A percentile compares a stretch with the other conserved stretches of the same genome.
Evolutionary conservation across 1,284 basidiomycete species (phyloP).

Genomic region (Ceratobasidium sp.): DNA sequence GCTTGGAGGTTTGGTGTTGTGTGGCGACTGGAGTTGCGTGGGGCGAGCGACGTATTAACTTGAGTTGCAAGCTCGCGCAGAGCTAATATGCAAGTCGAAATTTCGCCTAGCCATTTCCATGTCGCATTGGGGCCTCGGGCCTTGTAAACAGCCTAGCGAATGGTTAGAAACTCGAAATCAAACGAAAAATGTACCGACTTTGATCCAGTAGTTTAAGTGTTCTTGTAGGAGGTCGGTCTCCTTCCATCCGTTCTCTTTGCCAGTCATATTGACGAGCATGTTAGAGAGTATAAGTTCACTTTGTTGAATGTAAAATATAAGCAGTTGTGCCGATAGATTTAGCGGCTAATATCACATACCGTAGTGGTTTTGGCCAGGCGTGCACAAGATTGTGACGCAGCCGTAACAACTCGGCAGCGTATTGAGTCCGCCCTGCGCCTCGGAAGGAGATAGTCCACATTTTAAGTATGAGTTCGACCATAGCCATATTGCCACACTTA

Average conservation of each 20-base stretch:
- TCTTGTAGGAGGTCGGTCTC: background rate
- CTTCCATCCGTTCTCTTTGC: background rate
- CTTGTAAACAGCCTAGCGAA: background rate
- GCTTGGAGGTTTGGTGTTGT: constrained; percentile 17
- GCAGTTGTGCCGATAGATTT: no score
- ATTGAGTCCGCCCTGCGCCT: background rate
- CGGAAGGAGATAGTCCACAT: background rate
- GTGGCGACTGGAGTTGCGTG: constrained; percentile 1
- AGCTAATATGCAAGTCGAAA: background rate
- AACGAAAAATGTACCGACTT: background rate
- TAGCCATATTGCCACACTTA: background rate
- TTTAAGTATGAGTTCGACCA: background rate
- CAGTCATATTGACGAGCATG: background rate
- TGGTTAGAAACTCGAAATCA: background rate
- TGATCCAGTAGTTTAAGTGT: background rate
- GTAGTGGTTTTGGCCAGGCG: no score
- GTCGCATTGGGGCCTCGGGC: background rate
- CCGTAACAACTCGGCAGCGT: no score
- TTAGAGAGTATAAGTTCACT: background rate
- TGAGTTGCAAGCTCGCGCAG: constrained; percentile 14
- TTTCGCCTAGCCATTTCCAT: background rate
- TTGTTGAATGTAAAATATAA: no score
- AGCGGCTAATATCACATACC: background rate
- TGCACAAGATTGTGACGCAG: no score
- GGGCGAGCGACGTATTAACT: constrained; percentile 8